Percentiles rank a stretch among this genome's conserved stretches.
These are phyloP conservation scores for Sporisorium reilianum DNA, from an alignment of 1,284 basidiomycete genomes.

Conservation along the genomic window DNA sequence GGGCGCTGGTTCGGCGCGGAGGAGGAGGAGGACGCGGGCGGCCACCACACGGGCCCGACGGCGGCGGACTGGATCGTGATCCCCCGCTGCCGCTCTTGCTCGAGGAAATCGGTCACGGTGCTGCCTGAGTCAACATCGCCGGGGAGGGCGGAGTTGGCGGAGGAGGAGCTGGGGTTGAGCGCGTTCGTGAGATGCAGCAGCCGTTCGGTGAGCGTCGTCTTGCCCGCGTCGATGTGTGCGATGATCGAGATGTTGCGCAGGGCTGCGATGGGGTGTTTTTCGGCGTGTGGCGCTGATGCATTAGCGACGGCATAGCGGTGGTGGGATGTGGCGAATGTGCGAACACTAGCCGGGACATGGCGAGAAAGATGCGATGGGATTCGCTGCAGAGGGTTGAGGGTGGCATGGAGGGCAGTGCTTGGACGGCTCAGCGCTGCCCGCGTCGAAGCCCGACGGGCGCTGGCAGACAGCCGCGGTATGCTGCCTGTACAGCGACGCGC, in stretches of 20 bases:
- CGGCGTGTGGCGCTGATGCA: constrained; percentile 16
- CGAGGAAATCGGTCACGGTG: constrained; percentile 89
- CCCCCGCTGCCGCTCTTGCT: constrained; percentile 86
- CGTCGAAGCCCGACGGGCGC: not conserved
- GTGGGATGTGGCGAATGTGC: constrained; percentile 14
- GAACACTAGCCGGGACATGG: not conserved
- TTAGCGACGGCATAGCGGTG: not conserved
- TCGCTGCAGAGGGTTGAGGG: not conserved
- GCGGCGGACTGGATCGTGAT: constrained; percentile 93
- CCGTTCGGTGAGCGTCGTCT: constrained; percentile 89
- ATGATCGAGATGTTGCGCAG: constrained; percentile 61
- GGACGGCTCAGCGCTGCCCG: not conserved
- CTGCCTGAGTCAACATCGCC: constrained; percentile 89
- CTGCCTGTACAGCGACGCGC: constrained; percentile 7
- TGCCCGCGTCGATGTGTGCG: constrained; percentile 78
- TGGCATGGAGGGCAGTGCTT: not conserved
- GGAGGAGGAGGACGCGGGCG: constrained; percentile 7
- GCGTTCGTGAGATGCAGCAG: constrained; percentile 82
- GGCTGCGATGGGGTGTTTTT: constrained; percentile 28
- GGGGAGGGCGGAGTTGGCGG: constrained; percentile 61
- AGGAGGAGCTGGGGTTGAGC: constrained; percentile 71
- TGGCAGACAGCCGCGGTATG: not conserved
- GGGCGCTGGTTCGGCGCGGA: constrained; percentile 73
- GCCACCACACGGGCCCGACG: constrained; percentile 85
- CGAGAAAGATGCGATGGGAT: too few species aligned